Conservation (phyloP, 163 green algal genomes). For the Coccomyxa subellipsoidea region DNA sequence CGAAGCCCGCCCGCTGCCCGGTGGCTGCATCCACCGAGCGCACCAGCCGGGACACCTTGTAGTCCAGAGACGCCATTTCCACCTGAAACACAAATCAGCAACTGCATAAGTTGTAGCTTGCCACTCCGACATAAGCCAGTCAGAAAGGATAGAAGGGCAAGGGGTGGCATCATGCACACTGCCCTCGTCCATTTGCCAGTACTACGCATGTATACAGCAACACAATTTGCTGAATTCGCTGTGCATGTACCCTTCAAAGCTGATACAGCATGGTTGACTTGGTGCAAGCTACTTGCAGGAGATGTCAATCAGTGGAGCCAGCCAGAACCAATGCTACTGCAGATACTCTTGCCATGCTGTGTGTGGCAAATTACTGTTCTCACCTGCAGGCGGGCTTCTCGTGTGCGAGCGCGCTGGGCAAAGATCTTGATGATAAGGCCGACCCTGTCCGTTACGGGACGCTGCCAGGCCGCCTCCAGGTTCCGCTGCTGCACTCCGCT, state of each 20-base stretch:
- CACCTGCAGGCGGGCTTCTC: constrained; percentile 58
- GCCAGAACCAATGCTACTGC: too few species aligned
- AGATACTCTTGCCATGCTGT: too few species aligned
- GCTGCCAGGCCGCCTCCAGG: constrained; percentile 28
- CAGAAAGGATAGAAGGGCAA: too few species aligned
- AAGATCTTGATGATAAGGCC: constrained; percentile 71
- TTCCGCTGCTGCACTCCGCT: constrained; percentile 47
- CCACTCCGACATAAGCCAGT: too few species aligned
- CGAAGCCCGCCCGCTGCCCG: constrained; percentile 38
- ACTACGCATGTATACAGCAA: too few species aligned
- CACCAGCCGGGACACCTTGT: constrained; percentile 48
- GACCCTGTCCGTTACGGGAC: constrained; percentile 56
- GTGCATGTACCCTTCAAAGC: too few species aligned
- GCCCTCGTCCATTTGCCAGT: too few species aligned
- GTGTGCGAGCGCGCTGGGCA: constrained; percentile 48
- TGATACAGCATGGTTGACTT: too few species aligned
- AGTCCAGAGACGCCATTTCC: constrained; percentile 51
- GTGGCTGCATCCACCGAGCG: constrained; percentile 25
- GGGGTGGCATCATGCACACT: too few species aligned
- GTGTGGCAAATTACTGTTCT: neutral
- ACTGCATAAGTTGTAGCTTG: neutral
- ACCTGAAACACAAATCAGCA: constrained; percentile 33
- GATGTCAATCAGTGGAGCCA: too few species aligned
- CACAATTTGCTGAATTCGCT: too few species aligned
- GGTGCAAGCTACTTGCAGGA: too few species aligned